Evolutionary conservation across 1,284 basidiomycete species (phyloP), one percentile per base, ranked within the genome.

Genomic region (Malassezia pachydermatis): DNA sequence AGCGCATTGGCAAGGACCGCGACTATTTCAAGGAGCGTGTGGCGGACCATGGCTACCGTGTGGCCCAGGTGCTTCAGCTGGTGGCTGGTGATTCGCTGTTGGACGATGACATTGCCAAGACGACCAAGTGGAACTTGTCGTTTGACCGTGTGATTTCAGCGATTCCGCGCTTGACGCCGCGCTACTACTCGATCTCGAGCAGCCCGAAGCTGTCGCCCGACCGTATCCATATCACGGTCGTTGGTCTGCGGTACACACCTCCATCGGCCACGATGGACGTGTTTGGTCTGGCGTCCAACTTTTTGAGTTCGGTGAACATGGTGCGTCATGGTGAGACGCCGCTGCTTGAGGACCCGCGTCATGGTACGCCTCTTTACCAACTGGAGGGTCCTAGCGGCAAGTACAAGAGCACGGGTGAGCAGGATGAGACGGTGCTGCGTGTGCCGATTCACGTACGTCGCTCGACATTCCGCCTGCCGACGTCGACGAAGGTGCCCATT

Each of bases 111-210:
- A 59, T 66, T 36, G 75, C 73, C 36, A 85, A 84, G 72, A 84
- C 84, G 40, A 84, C 86, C 0, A 70, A 78, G 10, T 98, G 92
- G 92, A 61, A 77, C n/a, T 90, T 98, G 63, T 90, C 92, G 34
- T 95, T 98, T 71, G 92, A 98, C 73, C 84, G 90, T 64, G 83
- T 98, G 63, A 82, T 98, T 52, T 92, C 89, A 4, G 82, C 84
- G 43, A 82, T 95, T 44, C 83, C 88, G 29, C 88, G 92, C 59
- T 79, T 98, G 17, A 88, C 94, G 70, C 90, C 92, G 30, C 84
- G 92, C 51, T 98, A 86, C 78, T 98, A 95, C 75, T 98, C 94
- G 34, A 98, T 98, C 74, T 95, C 92, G 13, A 95, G 89, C 20
- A 88, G 85, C 55, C 88, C 94, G 41, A 96, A 96, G 74, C 77